Evolutionary conservation across 2,329 filamentous ascomycete genomes (phyloP).

Genomic region (Pseudocercospora musae): DNA sequence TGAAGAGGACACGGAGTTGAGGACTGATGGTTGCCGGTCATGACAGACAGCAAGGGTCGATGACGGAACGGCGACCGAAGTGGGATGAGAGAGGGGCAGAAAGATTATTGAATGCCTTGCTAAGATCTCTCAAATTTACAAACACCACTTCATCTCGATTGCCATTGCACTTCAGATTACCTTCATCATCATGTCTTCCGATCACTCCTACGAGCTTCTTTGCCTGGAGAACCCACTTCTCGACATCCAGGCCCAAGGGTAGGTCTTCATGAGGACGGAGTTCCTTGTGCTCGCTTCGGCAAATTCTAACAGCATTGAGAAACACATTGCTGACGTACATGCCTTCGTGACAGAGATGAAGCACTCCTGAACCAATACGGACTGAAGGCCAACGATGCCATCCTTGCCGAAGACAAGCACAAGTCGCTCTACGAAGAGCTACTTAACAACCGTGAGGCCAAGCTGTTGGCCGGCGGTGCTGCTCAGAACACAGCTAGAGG

Average conservation of each 20-base stretch:
- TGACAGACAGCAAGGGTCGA: neutral
- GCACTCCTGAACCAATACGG: constrained; percentile 86
- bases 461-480: constrained; percentile 91
- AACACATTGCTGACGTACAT: constrained; percentile 27
- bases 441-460: constrained; percentile 85
- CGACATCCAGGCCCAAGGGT: constrained; percentile 84
- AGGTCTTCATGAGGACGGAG: constrained; percentile 28
- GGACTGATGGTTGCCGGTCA: neutral
- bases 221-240: constrained; percentile 97
- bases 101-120: neutral
- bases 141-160: neutral
- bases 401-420: constrained; percentile 92
- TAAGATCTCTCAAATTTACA: neutral
- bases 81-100: neutral
- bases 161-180: neutral
- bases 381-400: constrained; percentile 94
- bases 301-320: constrained; percentile 4
- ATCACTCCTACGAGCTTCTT: constrained; percentile 74
- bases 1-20: neutral
- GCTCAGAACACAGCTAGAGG: constrained; percentile 97
- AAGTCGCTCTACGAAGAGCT: constrained; percentile 88
- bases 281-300: neutral
- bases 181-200: constrained; percentile 22
- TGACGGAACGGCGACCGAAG: neutral
- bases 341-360: constrained; percentile 59